Conservation (phyloP, 148 eudicot species). For the Gaultheria prostrata region DNA sequence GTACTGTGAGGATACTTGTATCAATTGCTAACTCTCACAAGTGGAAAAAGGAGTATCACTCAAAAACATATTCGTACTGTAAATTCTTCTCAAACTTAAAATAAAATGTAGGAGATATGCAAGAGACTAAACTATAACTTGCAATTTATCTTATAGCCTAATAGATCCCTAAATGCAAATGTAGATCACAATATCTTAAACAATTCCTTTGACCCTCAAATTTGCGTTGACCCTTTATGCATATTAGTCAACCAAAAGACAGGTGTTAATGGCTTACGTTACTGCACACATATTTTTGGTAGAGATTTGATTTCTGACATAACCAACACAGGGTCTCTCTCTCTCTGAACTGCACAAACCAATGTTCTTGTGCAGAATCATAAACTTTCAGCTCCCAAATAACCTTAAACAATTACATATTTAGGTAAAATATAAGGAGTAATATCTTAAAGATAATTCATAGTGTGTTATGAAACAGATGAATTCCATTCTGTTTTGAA, state of each 20-base stretch:
- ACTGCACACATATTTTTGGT: background rate
- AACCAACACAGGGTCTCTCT: background rate
- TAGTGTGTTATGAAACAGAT: background rate
- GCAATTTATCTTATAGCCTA: slow-evolving; percentile 5
- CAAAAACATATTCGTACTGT: background rate
- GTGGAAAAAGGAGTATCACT: background rate
- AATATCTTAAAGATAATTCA: background rate
- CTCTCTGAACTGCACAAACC: background rate
- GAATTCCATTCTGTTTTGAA: background rate
- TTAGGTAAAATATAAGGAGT: background rate
- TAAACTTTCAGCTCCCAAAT: background rate
- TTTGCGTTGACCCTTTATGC: background rate
- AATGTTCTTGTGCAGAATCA: background rate
- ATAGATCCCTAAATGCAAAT: background rate
- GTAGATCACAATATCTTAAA: background rate
- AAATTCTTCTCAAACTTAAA: background rate
- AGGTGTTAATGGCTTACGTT: background rate
- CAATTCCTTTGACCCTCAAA: background rate
- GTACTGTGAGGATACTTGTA: background rate
- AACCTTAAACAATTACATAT: background rate
- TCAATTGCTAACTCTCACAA: background rate
- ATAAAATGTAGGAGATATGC: background rate
- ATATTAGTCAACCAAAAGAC: background rate
- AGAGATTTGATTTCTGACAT: background rate
- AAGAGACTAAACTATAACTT: background rate